phyloP scores from a whole-genome alignment of 495 filamentous ascomycete species.

The Neohortaea acidophila region DNA sequence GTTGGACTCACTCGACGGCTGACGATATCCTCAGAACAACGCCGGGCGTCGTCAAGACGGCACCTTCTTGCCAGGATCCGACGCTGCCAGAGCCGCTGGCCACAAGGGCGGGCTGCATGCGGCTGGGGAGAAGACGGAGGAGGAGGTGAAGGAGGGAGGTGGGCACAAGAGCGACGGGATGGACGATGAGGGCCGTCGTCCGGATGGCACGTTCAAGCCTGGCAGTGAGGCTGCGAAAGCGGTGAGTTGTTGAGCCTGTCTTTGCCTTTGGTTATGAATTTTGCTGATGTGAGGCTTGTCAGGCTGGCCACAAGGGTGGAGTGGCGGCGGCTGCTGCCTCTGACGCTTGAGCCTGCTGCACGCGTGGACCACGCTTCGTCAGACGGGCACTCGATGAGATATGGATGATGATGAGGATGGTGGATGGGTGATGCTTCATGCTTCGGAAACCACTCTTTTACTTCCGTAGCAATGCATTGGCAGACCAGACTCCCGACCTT shows the following conservation, averaged over 20 bases:
- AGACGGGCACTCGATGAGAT: background rate
- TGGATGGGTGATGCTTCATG: background rate
- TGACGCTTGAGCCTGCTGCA: background rate
- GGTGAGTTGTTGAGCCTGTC: background rate
- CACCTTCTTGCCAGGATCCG: constrained; percentile 15
- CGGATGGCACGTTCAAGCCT: constrained; percentile 10
- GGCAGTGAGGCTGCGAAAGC: constrained; percentile 11
- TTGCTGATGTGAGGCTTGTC: background rate
- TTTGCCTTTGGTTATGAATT: no score
- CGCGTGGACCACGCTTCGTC: background rate
- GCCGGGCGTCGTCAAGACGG: constrained; percentile 12
- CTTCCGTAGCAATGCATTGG: background rate
- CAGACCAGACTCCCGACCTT: background rate
- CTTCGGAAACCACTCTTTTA: constrained; percentile 1
- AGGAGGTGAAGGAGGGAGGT: background rate
- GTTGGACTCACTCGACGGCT: no score
- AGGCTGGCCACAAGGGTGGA: constrained; percentile 3
- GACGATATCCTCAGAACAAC: background rate
- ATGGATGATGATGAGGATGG: background rate
- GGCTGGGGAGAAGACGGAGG: constrained; percentile 7
- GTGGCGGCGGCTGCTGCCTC: constrained; percentile 1
- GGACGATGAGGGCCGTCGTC: constrained; percentile 6
- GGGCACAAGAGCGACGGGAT: background rate
- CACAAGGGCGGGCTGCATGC: constrained; percentile 9
- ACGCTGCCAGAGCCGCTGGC: constrained; percentile 17